Conservation (phyloP, 805 yeast genomes). For the Zygosaccharomyces gambellarensis region DNA sequence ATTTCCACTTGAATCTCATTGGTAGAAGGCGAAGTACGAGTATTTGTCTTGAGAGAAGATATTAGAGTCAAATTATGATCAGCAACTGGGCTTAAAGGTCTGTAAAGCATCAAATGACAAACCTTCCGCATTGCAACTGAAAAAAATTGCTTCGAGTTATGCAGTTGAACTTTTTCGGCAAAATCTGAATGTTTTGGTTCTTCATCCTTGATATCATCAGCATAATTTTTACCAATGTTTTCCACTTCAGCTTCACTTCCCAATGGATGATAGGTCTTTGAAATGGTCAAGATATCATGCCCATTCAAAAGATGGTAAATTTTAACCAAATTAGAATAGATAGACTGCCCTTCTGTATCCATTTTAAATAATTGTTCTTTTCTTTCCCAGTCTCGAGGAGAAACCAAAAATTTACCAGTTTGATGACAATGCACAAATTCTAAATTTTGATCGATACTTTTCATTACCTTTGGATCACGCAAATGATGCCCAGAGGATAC, state of each 20-base stretch:
- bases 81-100: slow-evolving; percentile 43
- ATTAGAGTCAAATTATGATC: slow-evolving; percentile 22
- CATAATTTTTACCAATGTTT: not conserved
- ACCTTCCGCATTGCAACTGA: slow-evolving; percentile 37
- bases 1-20: slow-evolving; percentile 25
- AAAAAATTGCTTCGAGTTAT: slow-evolving; percentile 32
- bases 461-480: slow-evolving; percentile 35
- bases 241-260: not conserved
- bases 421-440: slow-evolving; percentile 35
- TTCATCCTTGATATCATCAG: not conserved
- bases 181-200: not conserved
- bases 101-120: slow-evolving; percentile 39
- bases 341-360: slow-evolving; percentile 10
- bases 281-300: slow-evolving; percentile 27
- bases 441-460: slow-evolving; percentile 31
- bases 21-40: slow-evolving; percentile 19
- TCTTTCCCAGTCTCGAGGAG: slow-evolving; percentile 4
- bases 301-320: slow-evolving; percentile 42
- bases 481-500: slow-evolving; percentile 34
- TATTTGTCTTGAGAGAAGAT: slow-evolving; percentile 18
- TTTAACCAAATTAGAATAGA: slow-evolving; percentile 48
- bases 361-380: slow-evolving; percentile 11
- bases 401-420: slow-evolving; percentile 21
- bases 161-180: slow-evolving; percentile 1
- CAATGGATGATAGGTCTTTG: slow-evolving; percentile 9